Base-by-base conservation (phyloP, 352 stramenopile species). In the Globisporangium recalcitrans region DNA sequence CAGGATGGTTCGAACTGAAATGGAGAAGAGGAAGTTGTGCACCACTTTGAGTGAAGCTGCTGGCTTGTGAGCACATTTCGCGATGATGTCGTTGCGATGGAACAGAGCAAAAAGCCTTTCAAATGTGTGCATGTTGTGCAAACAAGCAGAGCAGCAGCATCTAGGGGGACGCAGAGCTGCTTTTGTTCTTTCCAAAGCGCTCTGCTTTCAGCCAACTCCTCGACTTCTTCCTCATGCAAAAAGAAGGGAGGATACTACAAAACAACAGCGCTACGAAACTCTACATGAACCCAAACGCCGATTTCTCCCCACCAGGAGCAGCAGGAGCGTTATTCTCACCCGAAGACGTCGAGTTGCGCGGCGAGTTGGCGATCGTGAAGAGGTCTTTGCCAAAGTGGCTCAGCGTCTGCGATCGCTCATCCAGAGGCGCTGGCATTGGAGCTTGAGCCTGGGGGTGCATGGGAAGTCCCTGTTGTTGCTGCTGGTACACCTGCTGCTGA, bases 261-360 rank as follows among this genome's bases (percentile, higher is more conserved):
- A 46, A 46, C 38, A 46, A 46, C 22, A 46, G 16, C 38, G 38
- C 38, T 22, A 46, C 16, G n/a, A 16, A 22, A 46, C 67, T 88
- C 72, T 94, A 93, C 86, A 95, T 91, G 71, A 95, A 95, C 69
- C 82, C 87, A 65, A 95, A 95, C 54, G 86, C 86, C 59, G 86
- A 95, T 54, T 91, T 82, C 48, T 86, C 75, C 21, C 67, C 60
- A 31, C 51, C 38, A 22, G 38, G 16, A 46, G 38, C 36, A 46
- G 38, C 38, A 46, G 16, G 16, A 46, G 38, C 38, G 6, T 46
- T 46, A 16, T 46, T 46, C 38, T 10, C 52, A 24, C 60, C 19
- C 51, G 53, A 51, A 4, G 68, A 34, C 46, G 42, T 65, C 58
- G 68, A 60, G 61, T 60, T 76, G 22, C 84, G 82, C 19, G 86